Base-by-base conservation (phyloP, 768 basidiomycete species). In the Agaricus subrufescens region DNA sequence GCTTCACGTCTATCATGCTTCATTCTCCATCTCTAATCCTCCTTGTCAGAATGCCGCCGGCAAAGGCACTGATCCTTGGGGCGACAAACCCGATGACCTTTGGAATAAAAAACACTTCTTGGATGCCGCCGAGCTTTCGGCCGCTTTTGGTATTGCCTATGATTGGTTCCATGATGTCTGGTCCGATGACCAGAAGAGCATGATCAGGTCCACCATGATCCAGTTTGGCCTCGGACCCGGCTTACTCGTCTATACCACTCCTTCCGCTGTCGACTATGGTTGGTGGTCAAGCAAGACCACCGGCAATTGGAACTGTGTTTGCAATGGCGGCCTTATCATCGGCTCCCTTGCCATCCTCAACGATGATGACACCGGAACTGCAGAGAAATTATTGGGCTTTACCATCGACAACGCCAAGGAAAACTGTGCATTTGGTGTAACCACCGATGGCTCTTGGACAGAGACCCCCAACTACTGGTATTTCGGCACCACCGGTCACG, bases 301-400 rank as follows among this genome's bases (percentile, higher is more conserved):
- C 58, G 96, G 96, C 19, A 99, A 98, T 77, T 99, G 97, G 97
- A 99, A 99, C 69, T 98, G 96, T 69, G 91, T 93, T 55, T 94
- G 88, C 76, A 98, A 98, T 69, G 82, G 83, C 46, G 97, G 97
- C 56, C 74, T 98, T 59, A 93, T 89, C 19, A 69, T 98, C 66
- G 97, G 81, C 46, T 83, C 97, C 1, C 85, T 99, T 56, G 94
- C 97, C 34, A 94, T 99, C 64, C 73, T 94, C 12, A 86, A 80
- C 31, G 91, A 95, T 61, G 87, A 96, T 62, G 82, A 79, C 12
- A 87, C 87, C 5, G 90, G 91, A 37, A 75, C 72, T 46, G 90
- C 96, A 0, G 63, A 74, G 54, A 73, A 80, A 48, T 72, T 96
- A 23, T 81, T 99, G 42, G 73, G 74, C 29, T 68, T 82, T 58